Evolutionary conservation across 164 flowering plant genomes (phyloP), one percentile per base, ranked within the genome.

Genomic region (Nymphaea thermarum): DNA sequence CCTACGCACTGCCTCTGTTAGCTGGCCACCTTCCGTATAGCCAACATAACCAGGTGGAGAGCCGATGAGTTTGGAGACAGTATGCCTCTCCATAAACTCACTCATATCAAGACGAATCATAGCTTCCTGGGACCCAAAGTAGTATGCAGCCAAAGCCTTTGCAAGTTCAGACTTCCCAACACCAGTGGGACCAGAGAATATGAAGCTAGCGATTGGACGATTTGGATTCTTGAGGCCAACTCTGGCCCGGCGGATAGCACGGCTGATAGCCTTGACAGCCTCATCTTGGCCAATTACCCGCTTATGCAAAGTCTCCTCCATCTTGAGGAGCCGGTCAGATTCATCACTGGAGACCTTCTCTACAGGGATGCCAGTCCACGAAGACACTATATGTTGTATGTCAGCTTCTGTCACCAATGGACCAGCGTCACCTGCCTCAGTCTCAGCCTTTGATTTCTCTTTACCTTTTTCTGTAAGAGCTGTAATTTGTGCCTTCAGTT

Each of bases 81-180:
- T 86, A 71, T 91, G 95, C 45, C 95, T 78, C 78, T 91, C 95
- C 97, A 91, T 91, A 80, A 86, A 91, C 77, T 93, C 98, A 77
- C 96, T 89, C 98, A 92, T 92, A 65, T 92, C 98, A 10, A 92
- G 87, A 4, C 96, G 81, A 68, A 92, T 83, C 96, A 92, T 90
- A 53, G 98, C 90, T 66, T 90, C 98, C 72, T 92, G 89, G 4
- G 98, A 87, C 0, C 98, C 98, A 67, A 90, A 92, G 73, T 92
- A 92, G 78, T 88, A 88, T n/a, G 96, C 77, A 62, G 98, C 96
- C 18, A 92, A 76, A 7, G 94, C 79, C 75, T 92, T 92, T 1
- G 98, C 96, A 12, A 92, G 78, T 71, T 92, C 98, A 0, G 98
- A 87, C 76, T 92, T 92, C 17, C 98, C 98, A 3, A 91, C 98